phyloP scores from a whole-genome alignment of 768 basidiomycete species.

The Rhodotorula sphaerocarpa region DNA sequence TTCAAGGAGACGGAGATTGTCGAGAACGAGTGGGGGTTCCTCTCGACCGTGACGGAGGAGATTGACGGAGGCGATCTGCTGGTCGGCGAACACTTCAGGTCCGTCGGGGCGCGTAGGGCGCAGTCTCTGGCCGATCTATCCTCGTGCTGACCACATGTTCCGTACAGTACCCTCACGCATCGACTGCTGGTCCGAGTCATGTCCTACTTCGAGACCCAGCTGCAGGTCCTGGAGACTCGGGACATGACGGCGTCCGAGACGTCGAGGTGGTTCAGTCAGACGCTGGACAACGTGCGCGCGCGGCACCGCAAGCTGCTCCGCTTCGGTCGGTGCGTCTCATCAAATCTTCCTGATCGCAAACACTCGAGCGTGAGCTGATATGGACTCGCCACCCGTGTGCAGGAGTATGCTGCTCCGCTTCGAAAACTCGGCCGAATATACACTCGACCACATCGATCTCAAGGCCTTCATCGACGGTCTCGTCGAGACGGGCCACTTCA shows the following conservation, averaged over 20 bases:
- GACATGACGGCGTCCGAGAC: constrained; percentile 72
- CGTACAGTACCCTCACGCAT: constrained; percentile 72
- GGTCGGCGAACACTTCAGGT: constrained; percentile 96
- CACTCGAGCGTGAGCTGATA: constrained; percentile 21
- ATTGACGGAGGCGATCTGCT: constrained; percentile 77
- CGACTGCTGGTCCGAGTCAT: constrained; percentile 85
- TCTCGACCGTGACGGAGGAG: constrained; percentile 82
- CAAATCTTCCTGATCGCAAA: no score
- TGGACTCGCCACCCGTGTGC: constrained; percentile 49
- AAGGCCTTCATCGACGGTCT: constrained; percentile 72
- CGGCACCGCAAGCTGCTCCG: constrained; percentile 90
- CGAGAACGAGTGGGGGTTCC: constrained; percentile 90
- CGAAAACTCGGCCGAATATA: constrained; percentile 87
- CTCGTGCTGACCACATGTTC: neutral
- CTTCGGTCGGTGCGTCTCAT: constrained; percentile 55
- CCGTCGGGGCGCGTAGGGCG: constrained; percentile 38
- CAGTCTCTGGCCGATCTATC: neutral
- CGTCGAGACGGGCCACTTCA: constrained; percentile 76
- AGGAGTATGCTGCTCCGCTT: constrained; percentile 63
- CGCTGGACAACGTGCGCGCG: constrained; percentile 81
- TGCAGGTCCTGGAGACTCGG: constrained; percentile 50
- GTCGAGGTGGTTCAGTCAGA: constrained; percentile 80
- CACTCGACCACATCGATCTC: constrained; percentile 62
- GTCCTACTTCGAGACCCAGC: constrained; percentile 89
- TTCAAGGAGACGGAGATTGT: constrained; percentile 98